Conservation (phyloP, 208 protist species). For the Trypanosomatidae sp. region DNA sequence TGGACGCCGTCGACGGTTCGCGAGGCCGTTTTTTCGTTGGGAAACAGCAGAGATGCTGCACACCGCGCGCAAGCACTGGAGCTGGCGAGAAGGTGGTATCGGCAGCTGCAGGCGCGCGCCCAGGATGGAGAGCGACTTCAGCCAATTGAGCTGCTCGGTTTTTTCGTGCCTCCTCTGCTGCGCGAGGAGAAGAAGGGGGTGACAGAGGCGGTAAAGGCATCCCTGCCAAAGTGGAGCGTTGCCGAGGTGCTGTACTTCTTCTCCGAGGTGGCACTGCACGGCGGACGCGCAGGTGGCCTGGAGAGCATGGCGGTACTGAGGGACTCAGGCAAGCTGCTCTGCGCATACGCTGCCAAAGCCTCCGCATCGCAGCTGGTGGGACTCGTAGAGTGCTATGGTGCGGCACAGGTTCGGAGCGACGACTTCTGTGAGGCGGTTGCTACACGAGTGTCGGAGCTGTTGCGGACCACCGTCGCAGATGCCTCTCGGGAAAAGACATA, state of each 20-base stretch:
- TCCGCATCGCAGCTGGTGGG: conserved; percentile 62
- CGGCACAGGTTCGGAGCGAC: conserved; percentile 67
- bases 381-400: conserved; percentile 62
- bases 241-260: conserved; percentile 34
- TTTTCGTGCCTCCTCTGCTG: conserved; percentile 27
- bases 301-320: conserved; percentile 53
- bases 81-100: conserved; percentile 25
- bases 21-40: conserved; percentile 4
- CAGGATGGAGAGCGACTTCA: conserved; percentile 10
- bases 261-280: conserved; percentile 9
- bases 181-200: conserved; percentile 23
- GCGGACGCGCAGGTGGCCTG: conserved; percentile 16
- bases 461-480: conserved; percentile 8
- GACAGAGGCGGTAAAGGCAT: conserved; percentile 14
- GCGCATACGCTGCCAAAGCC: conserved; percentile 45
- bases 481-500: conserved; percentile 1
- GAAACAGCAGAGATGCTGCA: conserved; percentile 13
- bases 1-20: conserved; percentile 21
- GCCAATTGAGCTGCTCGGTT: conserved; percentile 25
- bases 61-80: conserved; percentile 10
- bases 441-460: conserved; percentile 36
- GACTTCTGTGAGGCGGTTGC: conserved; percentile 62
- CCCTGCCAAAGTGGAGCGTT: conserved; percentile 27
- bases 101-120: conserved; percentile 16
- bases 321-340: conserved; percentile 40